Percentiles rank a stretch among this genome's conserved stretches.
These are phyloP conservation scores for Centella asiatica DNA, from an alignment of 129 eudicot genomes.

Conservation along the genomic window DNA sequence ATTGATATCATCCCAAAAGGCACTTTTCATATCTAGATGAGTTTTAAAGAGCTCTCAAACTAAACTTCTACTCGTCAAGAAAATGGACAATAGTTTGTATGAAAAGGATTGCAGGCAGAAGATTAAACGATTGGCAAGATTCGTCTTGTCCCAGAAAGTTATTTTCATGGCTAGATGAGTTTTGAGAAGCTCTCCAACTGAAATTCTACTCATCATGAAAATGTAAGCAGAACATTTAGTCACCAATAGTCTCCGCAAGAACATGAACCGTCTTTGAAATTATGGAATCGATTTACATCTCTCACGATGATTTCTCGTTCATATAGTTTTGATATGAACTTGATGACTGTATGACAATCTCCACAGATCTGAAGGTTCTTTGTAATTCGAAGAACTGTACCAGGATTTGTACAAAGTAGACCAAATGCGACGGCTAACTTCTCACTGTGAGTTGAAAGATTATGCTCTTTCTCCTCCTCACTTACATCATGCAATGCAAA, in stretches of 20 bases:
- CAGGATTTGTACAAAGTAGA: slow-evolving; percentile 30
- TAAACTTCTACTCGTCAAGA: too few species aligned
- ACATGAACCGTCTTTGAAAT: slow-evolving; percentile 58
- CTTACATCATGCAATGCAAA: slow-evolving; percentile 54
- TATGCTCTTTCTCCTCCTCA: slow-evolving; percentile 51
- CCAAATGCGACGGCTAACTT: slow-evolving; percentile 63
- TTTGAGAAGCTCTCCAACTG: not conserved
- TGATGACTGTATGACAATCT: slow-evolving; percentile 72
- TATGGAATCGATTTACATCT: slow-evolving; percentile 73
- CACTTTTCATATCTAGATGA: too few species aligned
- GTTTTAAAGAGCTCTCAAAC: too few species aligned
- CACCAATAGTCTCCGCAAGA: slow-evolving; percentile 82
- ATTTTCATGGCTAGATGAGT: not conserved
- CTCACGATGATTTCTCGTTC: slow-evolving; percentile 70
- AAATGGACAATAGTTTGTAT: too few species aligned
- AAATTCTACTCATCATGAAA: not conserved
- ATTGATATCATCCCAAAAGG: too few species aligned
- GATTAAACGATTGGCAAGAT: too few species aligned
- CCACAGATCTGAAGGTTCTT: slow-evolving; percentile 79
- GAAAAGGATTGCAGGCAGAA: too few species aligned
- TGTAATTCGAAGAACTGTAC: slow-evolving; percentile 46
- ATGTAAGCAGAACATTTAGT: not conserved
- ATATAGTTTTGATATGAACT: slow-evolving; percentile 43
- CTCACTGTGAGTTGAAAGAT: slow-evolving; percentile 48
- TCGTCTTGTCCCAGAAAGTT: not conserved